Base-by-base conservation (phyloP, 371 early-diverging fungal genomes). In the Phascolomyces articulosus region DNA sequence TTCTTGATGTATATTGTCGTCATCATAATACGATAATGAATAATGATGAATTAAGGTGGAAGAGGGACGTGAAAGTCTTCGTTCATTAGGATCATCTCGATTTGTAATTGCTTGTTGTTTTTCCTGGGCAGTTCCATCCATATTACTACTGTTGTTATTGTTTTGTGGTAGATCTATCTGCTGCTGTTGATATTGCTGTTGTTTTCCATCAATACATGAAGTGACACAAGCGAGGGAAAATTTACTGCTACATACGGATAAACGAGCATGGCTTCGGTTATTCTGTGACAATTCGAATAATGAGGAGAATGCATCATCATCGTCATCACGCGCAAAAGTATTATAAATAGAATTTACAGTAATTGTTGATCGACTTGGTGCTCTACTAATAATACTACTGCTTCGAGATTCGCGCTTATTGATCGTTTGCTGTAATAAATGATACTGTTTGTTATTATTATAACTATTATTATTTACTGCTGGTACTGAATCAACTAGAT, bases 311-410 rank as follows among this genome's bases (percentile, higher is more conserved):
- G 16, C 60, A 4, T 62, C 38, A 9, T 48, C 28, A 23, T 48
- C 40, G 26, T 62, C 40, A 13, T 38, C 40, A 40, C 23, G 21
- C 8, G 55, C 21, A n/a, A 62, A 62, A 15, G 62, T 62, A 23
- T 40, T 62, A 40, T 54, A 62, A 21, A 62, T 55, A 13, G 62
- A 62, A 23, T 47, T 38, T 15, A 41, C 29, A 9, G 60, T 59
- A 3, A 47, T 28, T 20, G 29, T 40, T 20, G 58, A 40, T 57
- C 40, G 58, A 57, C 58, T 40, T 38, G 38, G 40, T 38, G 58
- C 58, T 40, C 15, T 40, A 57, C 34, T 40, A 29, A 40, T 40
- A 31, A 38, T 40, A 40, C 58, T 38, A 24, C 51, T 51, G 57
- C 56, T 38, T 13, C n/a, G 58, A 3, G 58, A 57, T 9, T 31